phyloP scores from a whole-genome alignment of 495 filamentous ascomycete genomes.

The Podospora pseudocomata region DNA sequence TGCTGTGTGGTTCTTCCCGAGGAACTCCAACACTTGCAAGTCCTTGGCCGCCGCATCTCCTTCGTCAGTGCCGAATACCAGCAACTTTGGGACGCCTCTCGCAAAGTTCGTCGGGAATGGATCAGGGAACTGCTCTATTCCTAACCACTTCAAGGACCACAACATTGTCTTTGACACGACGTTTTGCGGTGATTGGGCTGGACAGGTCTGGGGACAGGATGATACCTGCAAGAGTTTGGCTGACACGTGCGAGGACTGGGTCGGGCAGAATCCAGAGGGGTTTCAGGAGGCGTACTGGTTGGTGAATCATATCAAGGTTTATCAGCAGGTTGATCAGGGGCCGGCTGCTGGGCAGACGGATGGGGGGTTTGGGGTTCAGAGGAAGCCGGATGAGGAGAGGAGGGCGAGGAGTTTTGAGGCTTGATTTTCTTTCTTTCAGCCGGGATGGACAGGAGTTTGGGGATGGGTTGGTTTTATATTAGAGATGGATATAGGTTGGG shows the following conservation, averaged over 20 bases:
- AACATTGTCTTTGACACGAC: slow-evolving; percentile 77
- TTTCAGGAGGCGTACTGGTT: slow-evolving; percentile 68
- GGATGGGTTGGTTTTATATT: neutral
- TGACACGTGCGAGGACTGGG: slow-evolving; percentile 58
- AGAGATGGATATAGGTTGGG: neutral
- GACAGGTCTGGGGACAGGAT: slow-evolving; percentile 51
- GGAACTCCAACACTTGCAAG: slow-evolving; percentile 40
- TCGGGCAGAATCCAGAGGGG: slow-evolving; percentile 57
- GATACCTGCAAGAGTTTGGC: slow-evolving; percentile 41
- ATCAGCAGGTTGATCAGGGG: slow-evolving; percentile 31
- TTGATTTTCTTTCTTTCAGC: neutral
- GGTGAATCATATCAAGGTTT: slow-evolving; percentile 66
- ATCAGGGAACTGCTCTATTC: slow-evolving; percentile 57
- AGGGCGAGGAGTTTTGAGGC: neutral
- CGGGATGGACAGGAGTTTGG: neutral
- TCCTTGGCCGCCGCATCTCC: slow-evolving; percentile 40
- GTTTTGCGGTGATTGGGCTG: slow-evolving; percentile 91
- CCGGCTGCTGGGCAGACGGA: slow-evolving; percentile 3
- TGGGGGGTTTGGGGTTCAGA: slow-evolving; percentile 11
- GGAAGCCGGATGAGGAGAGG: neutral
- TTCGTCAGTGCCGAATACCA: slow-evolving; percentile 51
- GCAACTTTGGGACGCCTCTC: slow-evolving; percentile 63
- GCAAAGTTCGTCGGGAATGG: slow-evolving; percentile 55
- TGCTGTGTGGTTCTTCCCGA: slow-evolving; percentile 76
- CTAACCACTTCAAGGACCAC: slow-evolving; percentile 63